These are phyloP conservation scores for Kluyveromyces dobzhanskii DNA, from an alignment of 805 yeast genomes.

Conservation along the genomic window DNA sequence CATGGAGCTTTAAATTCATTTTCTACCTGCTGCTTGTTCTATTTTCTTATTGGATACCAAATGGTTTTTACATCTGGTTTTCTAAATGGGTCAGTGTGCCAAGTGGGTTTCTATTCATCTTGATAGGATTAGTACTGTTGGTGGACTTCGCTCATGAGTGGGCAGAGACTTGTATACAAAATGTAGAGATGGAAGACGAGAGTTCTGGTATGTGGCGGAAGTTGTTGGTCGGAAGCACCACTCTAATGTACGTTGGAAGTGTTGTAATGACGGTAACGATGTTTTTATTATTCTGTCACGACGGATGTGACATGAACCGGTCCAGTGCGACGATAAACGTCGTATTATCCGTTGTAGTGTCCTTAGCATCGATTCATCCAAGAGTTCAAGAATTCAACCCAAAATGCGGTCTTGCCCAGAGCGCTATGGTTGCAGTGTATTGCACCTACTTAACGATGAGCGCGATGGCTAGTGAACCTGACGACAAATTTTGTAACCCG, in stretches of 20 bases:
- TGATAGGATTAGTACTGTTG: slow-evolving; percentile 80
- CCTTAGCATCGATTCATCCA: slow-evolving; percentile 70
- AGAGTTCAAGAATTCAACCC: slow-evolving; percentile 87
- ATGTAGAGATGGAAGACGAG: slow-evolving; percentile 75
- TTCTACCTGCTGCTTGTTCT: slow-evolving; percentile 50
- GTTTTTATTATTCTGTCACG: slow-evolving; percentile 74
- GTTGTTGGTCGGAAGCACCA: slow-evolving; percentile 78
- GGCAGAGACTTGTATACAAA: slow-evolving; percentile 92
- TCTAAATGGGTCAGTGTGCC: slow-evolving; percentile 85
- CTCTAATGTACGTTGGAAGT: slow-evolving; percentile 71
- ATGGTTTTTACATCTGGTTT: slow-evolving; percentile 76
- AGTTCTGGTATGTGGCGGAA: slow-evolving; percentile 60
- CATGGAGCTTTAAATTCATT: slow-evolving; percentile 73
- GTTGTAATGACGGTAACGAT: slow-evolving; percentile 66
- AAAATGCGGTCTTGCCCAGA: slow-evolving; percentile 91
- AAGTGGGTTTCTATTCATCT: slow-evolving; percentile 75
- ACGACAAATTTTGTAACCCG: slow-evolving; percentile 88
- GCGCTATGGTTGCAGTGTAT: slow-evolving; percentile 90
- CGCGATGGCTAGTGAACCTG: slow-evolving; percentile 95
- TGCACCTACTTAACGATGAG: slow-evolving; percentile 86
- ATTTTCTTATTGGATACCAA: slow-evolving; percentile 73
- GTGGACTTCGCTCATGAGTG: slow-evolving; percentile 98
- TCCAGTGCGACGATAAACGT: slow-evolving; percentile 77
- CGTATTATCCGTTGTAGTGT: slow-evolving; percentile 51
- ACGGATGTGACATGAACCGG: slow-evolving; percentile 82